Percentiles rank a stretch among this genome's conserved stretches.
These are phyloP conservation scores for Funneliformis caledonium DNA, from an alignment of 371 early-diverging fungal species.

Conservation along the genomic window DNA sequence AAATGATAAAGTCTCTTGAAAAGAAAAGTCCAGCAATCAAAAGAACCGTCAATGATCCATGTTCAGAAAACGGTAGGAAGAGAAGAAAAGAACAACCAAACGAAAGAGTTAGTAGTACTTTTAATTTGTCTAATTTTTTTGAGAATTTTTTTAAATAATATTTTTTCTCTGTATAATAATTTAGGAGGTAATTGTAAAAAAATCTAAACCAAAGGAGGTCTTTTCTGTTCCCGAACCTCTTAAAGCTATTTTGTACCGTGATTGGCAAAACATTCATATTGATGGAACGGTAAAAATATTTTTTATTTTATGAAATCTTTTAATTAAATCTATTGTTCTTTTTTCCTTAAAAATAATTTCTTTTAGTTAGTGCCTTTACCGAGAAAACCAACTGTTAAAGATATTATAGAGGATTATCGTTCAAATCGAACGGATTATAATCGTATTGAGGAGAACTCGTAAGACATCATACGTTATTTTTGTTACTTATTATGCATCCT, in stretches of 20 bases:
- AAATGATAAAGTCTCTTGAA: slow-evolving; percentile 53
- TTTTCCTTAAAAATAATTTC: too few species aligned
- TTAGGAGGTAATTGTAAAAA: slow-evolving; percentile 30
- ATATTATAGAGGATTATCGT: not conserved
- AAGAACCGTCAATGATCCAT: not conserved
- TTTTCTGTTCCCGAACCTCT: slow-evolving; percentile 27
- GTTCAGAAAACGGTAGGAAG: slow-evolving; percentile 31
- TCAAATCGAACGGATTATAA: not conserved
- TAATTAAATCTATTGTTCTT: too few species aligned
- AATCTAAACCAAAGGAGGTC: not conserved
- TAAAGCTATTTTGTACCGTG: slow-evolving; percentile 19
- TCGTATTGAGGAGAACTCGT: not conserved
- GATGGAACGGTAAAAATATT: slow-evolving; percentile 21
- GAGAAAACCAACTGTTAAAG: not conserved
- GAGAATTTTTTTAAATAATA: not conserved
- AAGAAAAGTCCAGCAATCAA: slow-evolving; percentile 4
- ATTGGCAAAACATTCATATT: slow-evolving; percentile 33
- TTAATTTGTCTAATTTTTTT: not conserved
- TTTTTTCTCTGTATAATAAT: not conserved
- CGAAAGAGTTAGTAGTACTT: slow-evolving; percentile 11
- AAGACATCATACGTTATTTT: not conserved
- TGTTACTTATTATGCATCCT: not conserved
- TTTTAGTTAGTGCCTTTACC: not conserved
- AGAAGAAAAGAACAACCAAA: slow-evolving; percentile 27
- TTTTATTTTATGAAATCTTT: too few species aligned